Percentiles rank a stretch among this genome's conserved stretches.
phyloP scores from a whole-genome alignment of 2,329 filamentous ascomycete genomes.

The Claviceps spartinae region DNA sequence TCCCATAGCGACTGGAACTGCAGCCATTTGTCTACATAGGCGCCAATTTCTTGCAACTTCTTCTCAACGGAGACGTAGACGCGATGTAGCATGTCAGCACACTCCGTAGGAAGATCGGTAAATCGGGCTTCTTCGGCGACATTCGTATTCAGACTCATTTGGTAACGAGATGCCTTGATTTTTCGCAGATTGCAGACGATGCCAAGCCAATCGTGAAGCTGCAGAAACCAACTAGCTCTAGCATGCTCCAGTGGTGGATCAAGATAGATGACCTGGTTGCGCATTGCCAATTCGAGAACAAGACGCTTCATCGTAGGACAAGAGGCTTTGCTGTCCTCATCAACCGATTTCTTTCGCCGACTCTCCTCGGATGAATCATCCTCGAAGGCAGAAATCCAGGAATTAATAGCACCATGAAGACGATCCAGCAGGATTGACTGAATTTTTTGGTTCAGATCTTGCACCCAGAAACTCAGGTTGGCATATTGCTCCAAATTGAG shows the following conservation, averaged over 20 bases:
- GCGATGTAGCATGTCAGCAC: constrained; percentile 61
- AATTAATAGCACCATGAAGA: constrained; percentile 67
- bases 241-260: constrained; percentile 88
- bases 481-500: constrained; percentile 93
- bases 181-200: constrained; percentile 85
- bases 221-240: constrained; percentile 82
- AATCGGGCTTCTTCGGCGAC: constrained; percentile 60
- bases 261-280: constrained; percentile 92
- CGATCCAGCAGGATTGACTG: constrained; percentile 68
- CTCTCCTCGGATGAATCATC: constrained; percentile 41
- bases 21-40: constrained; percentile 94
- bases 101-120: constrained; percentile 70
- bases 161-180: constrained; percentile 89
- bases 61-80: constrained; percentile 76
- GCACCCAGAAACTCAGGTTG: constrained; percentile 84
- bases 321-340: constrained; percentile 34
- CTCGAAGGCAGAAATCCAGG: constrained; percentile 82
- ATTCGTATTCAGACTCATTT: constrained; percentile 65
- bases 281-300: constrained; percentile 90
- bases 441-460: constrained; percentile 72
- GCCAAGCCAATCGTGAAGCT: constrained; percentile 87
- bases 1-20: constrained; percentile 99
- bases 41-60: constrained; percentile 65
- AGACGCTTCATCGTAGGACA: constrained; percentile 57
- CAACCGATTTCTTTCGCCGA: constrained; percentile 35